A percentile compares a stretch with the other conserved stretches of the same genome.
Evolutionary conservation across 345 rosid species (phyloP).

Genomic region (Rhizophora apiculata): DNA sequence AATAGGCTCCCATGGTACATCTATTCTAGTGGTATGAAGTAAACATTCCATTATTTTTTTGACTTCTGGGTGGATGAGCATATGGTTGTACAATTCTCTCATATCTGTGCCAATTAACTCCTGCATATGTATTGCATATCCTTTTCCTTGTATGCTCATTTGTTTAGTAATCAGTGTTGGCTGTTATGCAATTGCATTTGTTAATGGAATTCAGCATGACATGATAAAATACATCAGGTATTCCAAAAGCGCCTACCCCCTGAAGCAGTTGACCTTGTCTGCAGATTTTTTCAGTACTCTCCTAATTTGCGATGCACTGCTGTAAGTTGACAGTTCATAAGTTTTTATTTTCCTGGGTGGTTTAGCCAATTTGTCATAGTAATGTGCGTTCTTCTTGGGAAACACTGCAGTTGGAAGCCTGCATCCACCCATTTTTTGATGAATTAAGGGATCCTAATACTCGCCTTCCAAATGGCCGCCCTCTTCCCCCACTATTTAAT

Average conservation of each 20-base stretch:
- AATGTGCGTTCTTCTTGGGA: neutral
- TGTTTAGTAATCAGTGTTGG: neutral
- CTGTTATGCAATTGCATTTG: neutral
- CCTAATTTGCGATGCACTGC: constrained; percentile 96
- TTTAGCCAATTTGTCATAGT: neutral
- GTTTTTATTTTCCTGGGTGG: neutral
- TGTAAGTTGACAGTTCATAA: constrained; percentile 44
- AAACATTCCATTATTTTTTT: neutral
- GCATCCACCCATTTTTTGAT: constrained; percentile 84
- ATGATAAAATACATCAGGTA: constrained; percentile 38
- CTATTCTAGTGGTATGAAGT: neutral
- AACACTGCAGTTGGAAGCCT: constrained; percentile 73
- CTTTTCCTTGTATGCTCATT: neutral
- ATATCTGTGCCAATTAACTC: neutral
- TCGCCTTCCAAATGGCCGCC: constrained; percentile 90
- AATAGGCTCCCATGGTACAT: neutral
- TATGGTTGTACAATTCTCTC: neutral
- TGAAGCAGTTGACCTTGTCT: constrained; percentile 95
- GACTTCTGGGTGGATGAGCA: neutral
- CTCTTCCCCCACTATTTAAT: constrained; percentile 89
- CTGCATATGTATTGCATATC: neutral
- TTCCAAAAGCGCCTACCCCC: constrained; percentile 90
- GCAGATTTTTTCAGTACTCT: constrained; percentile 93
- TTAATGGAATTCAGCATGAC: neutral
- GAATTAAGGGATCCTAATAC: constrained; percentile 83